Evolutionary conservation across 2,329 filamentous ascomycete species (phyloP), one percentile per base, ranked within the genome.

Genomic region (Cladosporium sp.): DNA sequence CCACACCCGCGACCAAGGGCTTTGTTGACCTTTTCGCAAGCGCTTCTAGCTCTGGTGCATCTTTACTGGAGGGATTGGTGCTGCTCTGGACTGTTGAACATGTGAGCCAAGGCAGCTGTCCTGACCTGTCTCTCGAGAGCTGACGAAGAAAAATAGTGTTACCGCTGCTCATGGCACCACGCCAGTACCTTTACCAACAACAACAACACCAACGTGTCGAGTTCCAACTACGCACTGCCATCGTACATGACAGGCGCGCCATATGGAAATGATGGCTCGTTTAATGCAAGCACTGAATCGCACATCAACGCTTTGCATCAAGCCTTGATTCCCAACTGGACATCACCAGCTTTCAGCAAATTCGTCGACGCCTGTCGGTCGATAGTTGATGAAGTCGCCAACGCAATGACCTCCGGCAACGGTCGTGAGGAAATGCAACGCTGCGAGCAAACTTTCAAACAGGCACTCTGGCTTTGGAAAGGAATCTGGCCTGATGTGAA

Each of bases 81-180:
- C 76, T 87, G n/a, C 77, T 90, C 19, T 91, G 85, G 82, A 82
- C 81, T n/a, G 88, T 84, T 1, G 86, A 92, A 68, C 80, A 76
- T 55, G 72, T 74, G 67, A 39, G 70, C 62, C 18, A 13, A 15
- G 15, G 30, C n/a, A 22, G n/a, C 16, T 12, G 25, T 35, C 43
- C 1, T 30, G 7, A 11, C 35, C 38, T 5, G 16, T 29, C 7
- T 29, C 2, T n/a, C 18, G 38, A 7, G 27, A 18, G 41, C 57
- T 58, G 42, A 58, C 50, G n/a, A 15, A 7, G 13, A n/a, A 22
- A 3, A 4, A 13, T 49, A 74, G 70, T 71, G 67, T 60, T 76
- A 75, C 53, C 70, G 71, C 46, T 65, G 64, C 35, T 73, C 73
- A 25, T 76, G 73, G 72, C 67, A 70, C 50, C 75, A 76, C 49